These are phyloP conservation scores for Magnusiomyces sp. DNA, from an alignment of 1,139 yeast species.

Conservation along the genomic window DNA sequence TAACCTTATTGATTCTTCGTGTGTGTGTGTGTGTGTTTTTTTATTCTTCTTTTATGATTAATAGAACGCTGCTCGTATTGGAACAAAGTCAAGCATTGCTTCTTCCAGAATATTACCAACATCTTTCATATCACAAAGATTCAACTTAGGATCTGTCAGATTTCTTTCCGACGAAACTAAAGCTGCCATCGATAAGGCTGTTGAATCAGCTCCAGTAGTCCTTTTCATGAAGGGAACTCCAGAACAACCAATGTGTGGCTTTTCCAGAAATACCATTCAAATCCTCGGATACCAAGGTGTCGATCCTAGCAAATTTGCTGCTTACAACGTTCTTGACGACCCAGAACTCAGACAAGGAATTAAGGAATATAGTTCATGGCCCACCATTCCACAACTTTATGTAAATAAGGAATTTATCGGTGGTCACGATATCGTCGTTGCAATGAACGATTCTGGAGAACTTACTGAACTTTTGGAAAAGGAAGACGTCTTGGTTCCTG, in stretches of 20 bases:
- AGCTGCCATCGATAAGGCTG: constrained; percentile 77
- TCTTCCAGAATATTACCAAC: too few relatives aligned
- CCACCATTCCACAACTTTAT: constrained; percentile 65
- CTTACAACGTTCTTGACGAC: constrained; percentile 93
- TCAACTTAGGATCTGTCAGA: constrained; percentile 30
- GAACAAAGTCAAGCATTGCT: too few relatives aligned
- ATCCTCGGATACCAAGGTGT: constrained; percentile 95
- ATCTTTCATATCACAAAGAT: too few relatives aligned
- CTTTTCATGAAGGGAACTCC: constrained; percentile 73
- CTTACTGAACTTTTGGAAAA: constrained; percentile 73
- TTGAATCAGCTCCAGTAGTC: constrained; percentile 84
- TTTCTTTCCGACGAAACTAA: constrained; percentile 69
- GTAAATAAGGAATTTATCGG: constrained; percentile 78
- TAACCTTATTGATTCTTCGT: too few relatives aligned
- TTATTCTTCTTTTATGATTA: not conserved
- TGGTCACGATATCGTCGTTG: constrained; percentile 90
- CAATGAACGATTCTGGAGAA: constrained; percentile 92
- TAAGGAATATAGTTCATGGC: constrained; percentile 94
- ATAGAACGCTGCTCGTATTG: too few relatives aligned
- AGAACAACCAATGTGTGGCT: constrained; percentile 96
- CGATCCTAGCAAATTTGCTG: constrained; percentile 92
- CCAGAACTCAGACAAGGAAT: constrained; percentile 86
- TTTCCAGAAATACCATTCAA: constrained; percentile 90
- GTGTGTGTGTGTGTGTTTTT: too few relatives aligned
- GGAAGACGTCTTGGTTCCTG: constrained; percentile 73